A percentile compares a stretch with the other conserved stretches of the same genome.
These are phyloP conservation scores for Grammothele lineata DNA, from an alignment of 768 basidiomycete species.

Conservation along the genomic window DNA sequence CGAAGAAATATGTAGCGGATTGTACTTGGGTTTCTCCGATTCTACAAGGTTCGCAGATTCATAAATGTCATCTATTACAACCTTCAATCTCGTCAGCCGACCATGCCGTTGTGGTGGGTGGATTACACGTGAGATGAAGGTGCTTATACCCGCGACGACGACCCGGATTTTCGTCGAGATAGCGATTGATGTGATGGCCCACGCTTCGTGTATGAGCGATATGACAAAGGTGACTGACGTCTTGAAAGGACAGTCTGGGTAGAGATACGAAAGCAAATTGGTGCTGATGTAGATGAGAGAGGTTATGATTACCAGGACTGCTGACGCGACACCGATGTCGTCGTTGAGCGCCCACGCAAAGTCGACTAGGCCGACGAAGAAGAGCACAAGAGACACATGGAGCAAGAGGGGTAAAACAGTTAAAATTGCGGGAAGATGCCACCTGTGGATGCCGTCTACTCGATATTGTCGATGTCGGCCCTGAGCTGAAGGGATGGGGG, in stretches of 20 bases:
- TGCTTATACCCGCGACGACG: too few species aligned
- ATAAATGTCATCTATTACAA: too few species aligned
- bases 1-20: background rate
- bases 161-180: too few species aligned
- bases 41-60: background rate
- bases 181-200: too few species aligned
- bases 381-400: constrained; percentile 45
- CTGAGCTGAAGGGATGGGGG: constrained; percentile 26
- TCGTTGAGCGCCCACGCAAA: constrained; percentile 34
- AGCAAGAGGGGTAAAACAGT: constrained; percentile 42
- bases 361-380: constrained; percentile 44
- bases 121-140: too few species aligned
- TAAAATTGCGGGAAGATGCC: constrained; percentile 36
- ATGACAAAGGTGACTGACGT: constrained; percentile 12
- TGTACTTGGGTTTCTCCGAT: background rate
- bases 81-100: too few species aligned
- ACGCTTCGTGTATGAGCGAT: too few species aligned
- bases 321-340: constrained; percentile 8
- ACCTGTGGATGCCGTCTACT: constrained; percentile 34
- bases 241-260: constrained; percentile 15
- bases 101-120: too few species aligned
- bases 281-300: constrained; percentile 12
- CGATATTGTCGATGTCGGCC: constrained; percentile 40
- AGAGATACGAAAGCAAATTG: constrained; percentile 13
- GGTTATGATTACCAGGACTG: constrained; percentile 6